Evolutionary conservation across 768 basidiomycete genomes (phyloP), one percentile per base, ranked within the genome.

Genomic region (Leccinellum albellum): DNA sequence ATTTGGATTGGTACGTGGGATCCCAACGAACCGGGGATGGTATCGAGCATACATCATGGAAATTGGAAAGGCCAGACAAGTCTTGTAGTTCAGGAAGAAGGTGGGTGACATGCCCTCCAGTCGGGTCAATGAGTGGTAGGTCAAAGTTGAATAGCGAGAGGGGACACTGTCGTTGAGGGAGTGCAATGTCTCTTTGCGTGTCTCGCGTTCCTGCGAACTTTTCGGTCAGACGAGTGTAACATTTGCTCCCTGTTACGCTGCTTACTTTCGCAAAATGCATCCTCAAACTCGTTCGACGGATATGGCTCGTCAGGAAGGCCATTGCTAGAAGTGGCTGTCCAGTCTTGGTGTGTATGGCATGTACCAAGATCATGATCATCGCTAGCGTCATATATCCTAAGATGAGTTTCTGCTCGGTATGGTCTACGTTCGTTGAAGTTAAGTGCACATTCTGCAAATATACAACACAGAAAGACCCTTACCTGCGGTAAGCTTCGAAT

Each of bases 211-310:
- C 62, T 67, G 33, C 21, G 12, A 37, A 24, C 17, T 35, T 35
- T 17, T 29, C 31, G 3, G 24, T 59, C 4, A 64, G 56, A 46
- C n/a, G 2, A 35, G 35, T 26, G 24, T 15, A 32, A 15, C 9
- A 0, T 17, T 15, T 53, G 5, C 13, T 6, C 3, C n/a, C 15
- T 8, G n/a, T 47, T 32, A n/a, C 3, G 7, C 9, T 28, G 5
- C 62, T 61, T n/a, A 67, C 65, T 9, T 0, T 52, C 15, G 24
- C 13, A 9, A 6, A 24, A 17, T 24, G 20, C 14, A 8, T 24
- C 15, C 40, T 8, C 40, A 21, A 5, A 13, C 17, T 42, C 21
- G n/a, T 6, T 42, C n/a, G n/a, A 42, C 40, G 9, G 20, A 21
- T 12, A 2, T 42, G 20, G 40, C 40, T 21, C 12, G 20, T 42